phyloP scores from a whole-genome alignment of 768 basidiomycete genomes.

The Lepiota subincarnata region DNA sequence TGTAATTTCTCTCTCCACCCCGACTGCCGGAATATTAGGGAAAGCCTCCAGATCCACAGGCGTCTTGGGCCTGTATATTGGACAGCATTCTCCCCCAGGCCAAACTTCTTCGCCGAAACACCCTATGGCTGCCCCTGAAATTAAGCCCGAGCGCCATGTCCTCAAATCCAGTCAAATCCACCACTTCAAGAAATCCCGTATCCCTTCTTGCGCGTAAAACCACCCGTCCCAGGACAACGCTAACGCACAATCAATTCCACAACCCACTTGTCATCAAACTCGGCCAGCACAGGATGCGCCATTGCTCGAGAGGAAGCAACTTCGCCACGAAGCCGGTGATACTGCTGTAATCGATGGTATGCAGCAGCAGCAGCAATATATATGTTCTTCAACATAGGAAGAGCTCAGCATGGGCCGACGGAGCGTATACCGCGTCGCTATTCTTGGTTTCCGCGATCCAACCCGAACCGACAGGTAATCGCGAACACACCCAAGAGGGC shows the following conservation, averaged over 20 bases:
- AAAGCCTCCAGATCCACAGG: slow-evolving; percentile 27
- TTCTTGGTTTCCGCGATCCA: slow-evolving; percentile 30
- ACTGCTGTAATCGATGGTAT: slow-evolving; percentile 37
- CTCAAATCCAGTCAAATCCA: slow-evolving; percentile 30
- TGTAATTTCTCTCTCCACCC: slow-evolving; percentile 29
- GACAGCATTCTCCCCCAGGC: slow-evolving; percentile 22
- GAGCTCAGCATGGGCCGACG: slow-evolving; percentile 25
- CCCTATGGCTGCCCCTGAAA: slow-evolving; percentile 29
- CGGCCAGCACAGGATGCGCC: slow-evolving; percentile 24
- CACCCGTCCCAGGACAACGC: slow-evolving; percentile 19
- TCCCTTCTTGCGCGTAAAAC: slow-evolving; percentile 12
- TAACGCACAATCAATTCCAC: slow-evolving; percentile 29
- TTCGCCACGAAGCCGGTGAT: slow-evolving; percentile 35
- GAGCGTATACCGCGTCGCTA: slow-evolving; percentile 31
- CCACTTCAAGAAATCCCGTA: slow-evolving; percentile 23
- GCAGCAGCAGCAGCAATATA: slow-evolving; percentile 36
- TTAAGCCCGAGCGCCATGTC: slow-evolving; percentile 25
- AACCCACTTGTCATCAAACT: slow-evolving; percentile 27
- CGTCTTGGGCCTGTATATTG: slow-evolving; percentile 21
- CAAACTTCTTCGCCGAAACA: slow-evolving; percentile 28
- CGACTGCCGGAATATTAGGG: slow-evolving; percentile 25
- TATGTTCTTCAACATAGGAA: slow-evolving; percentile 30
- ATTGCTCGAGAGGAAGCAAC: slow-evolving; percentile 25
- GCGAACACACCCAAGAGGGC: slow-evolving; percentile 42
- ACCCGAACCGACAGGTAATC: slow-evolving; percentile 35